phyloP scores from a whole-genome alignment of 2,329 filamentous ascomycete genomes.

The Alternaria sp. region DNA sequence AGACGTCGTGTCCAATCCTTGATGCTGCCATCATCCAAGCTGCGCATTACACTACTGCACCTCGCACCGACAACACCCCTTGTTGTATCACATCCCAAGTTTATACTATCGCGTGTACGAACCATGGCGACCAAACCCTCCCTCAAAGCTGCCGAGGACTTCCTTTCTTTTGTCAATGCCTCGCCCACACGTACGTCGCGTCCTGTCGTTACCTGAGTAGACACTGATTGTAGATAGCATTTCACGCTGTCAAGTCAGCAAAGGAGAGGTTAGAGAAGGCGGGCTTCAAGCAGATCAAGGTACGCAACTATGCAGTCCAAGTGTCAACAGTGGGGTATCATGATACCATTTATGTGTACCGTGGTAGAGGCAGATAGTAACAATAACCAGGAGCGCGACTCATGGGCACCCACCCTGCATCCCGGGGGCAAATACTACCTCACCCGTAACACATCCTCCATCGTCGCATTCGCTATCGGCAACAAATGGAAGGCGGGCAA shows the following conservation, averaged over 20 bases:
- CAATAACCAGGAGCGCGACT: slow-evolving; percentile 74
- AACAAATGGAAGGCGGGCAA: slow-evolving; percentile 91
- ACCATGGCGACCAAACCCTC: slow-evolving; percentile 50
- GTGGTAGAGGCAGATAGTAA: background rate
- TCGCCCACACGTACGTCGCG: slow-evolving; percentile 81
- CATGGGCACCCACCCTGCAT: slow-evolving; percentile 79
- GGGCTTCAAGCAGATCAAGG: slow-evolving; percentile 82
- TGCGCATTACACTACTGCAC: slow-evolving; percentile 19
- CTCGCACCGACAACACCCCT: slow-evolving; percentile 12
- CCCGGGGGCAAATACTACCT: slow-evolving; percentile 96
- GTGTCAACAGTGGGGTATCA: background rate
- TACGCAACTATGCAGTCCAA: background rate
- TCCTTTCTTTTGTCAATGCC: slow-evolving; percentile 90
- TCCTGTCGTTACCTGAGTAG: background rate
- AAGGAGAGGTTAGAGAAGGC: slow-evolving; percentile 78
- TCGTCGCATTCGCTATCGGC: slow-evolving; percentile 91
- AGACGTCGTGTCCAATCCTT: slow-evolving; percentile 27
- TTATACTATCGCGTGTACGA: slow-evolving; percentile 21
- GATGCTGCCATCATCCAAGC: slow-evolving; percentile 18
- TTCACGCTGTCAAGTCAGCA: slow-evolving; percentile 87
- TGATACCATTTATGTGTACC: background rate
- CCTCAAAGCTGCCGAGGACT: slow-evolving; percentile 71
- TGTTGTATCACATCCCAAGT: slow-evolving; percentile 16
- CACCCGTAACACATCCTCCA: slow-evolving; percentile 89
- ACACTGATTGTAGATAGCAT: slow-evolving; percentile 64